Percentiles rank a stretch among this genome's conserved stretches.
Conservation (phyloP, 352 stramenopile genomes). For the Pythium graminicola region DNA sequence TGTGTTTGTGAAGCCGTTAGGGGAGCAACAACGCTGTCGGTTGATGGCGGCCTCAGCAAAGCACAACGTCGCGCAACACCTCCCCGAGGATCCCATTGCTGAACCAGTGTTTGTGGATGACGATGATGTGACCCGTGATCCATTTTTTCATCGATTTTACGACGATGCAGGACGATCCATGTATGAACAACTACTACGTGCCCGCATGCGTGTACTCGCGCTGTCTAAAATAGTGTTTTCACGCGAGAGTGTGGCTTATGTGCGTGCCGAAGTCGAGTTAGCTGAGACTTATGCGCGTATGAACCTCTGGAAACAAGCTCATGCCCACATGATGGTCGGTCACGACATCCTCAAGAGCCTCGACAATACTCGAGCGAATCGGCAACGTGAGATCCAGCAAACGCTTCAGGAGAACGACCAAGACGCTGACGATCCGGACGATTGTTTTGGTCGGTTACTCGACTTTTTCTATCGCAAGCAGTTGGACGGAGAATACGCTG, state of each 20-base stretch:
- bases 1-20: slow-evolving; percentile 51
- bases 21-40: slow-evolving; percentile 15
- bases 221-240: slow-evolving; percentile 48
- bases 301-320: slow-evolving; percentile 66
- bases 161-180: slow-evolving; percentile 45
- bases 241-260: slow-evolving; percentile 29
- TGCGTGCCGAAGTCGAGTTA: slow-evolving; percentile 46
- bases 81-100: slow-evolving; percentile 6
- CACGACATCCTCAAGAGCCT: slow-evolving; percentile 29
- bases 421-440: neutral
- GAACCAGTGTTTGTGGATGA: slow-evolving; percentile 22
- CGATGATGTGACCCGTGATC: slow-evolving; percentile 31
- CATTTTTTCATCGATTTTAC: slow-evolving; percentile 57
- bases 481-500: neutral
- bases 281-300: slow-evolving; percentile 46
- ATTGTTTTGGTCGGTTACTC: slow-evolving; percentile 8
- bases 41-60: slow-evolving; percentile 3
- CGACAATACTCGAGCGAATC: slow-evolving; percentile 4
- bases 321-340: slow-evolving; percentile 34
- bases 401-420: slow-evolving; percentile 8
- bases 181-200: slow-evolving; percentile 53
- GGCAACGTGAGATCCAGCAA: slow-evolving; percentile 3
- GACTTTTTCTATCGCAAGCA: slow-evolving; percentile 26
- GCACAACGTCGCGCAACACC: slow-evolving; percentile 18
- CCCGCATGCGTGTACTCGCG: slow-evolving; percentile 45